Evolutionary conservation across 163 green algal genomes (phyloP).

Genomic region (Chloromonas sp.): DNA sequence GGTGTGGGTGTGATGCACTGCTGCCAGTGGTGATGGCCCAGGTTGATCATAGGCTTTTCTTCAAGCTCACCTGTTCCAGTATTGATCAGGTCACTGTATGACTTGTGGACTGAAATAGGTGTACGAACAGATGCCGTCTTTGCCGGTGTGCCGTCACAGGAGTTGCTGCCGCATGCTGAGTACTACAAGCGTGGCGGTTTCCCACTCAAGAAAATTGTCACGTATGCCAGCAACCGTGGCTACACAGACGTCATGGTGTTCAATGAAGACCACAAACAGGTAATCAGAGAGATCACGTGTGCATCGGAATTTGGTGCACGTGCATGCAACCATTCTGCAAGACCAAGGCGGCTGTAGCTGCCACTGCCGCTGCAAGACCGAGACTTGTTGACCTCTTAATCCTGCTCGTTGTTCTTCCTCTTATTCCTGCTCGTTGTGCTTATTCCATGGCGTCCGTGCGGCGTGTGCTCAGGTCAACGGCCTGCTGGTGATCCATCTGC

Average conservation of each 20-base stretch:
- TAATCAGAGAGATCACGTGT: not conserved
- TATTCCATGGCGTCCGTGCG: no score
- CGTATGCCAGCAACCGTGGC: conserved; percentile 73
- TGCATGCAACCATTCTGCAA: no score
- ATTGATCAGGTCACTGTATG: no score
- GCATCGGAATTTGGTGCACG: no score
- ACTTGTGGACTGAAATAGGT: no score
- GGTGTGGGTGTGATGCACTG: no score
- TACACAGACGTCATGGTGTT: conserved; percentile 95
- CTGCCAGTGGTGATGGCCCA: no score
- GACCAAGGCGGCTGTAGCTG: not conserved
- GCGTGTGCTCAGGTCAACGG: conserved; percentile 57
- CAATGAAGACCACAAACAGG: conserved; percentile 90
- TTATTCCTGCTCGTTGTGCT: no score
- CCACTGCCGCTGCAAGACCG: not conserved
- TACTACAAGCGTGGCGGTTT: conserved; percentile 91
- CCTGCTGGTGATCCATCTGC: conserved; percentile 89
- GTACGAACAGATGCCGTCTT: not conserved
- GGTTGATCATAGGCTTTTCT: no score
- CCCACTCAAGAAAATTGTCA: conserved; percentile 88
- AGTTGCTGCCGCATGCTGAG: conserved; percentile 75
- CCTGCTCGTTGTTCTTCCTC: no score
- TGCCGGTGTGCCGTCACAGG: conserved; percentile 17
- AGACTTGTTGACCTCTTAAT: not conserved
- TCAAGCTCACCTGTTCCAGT: no score